A percentile compares a stretch with the other conserved stretches of the same genome.
Conservation (phyloP, 257 asterid species). For the Salvia miltiorrhiza region DNA sequence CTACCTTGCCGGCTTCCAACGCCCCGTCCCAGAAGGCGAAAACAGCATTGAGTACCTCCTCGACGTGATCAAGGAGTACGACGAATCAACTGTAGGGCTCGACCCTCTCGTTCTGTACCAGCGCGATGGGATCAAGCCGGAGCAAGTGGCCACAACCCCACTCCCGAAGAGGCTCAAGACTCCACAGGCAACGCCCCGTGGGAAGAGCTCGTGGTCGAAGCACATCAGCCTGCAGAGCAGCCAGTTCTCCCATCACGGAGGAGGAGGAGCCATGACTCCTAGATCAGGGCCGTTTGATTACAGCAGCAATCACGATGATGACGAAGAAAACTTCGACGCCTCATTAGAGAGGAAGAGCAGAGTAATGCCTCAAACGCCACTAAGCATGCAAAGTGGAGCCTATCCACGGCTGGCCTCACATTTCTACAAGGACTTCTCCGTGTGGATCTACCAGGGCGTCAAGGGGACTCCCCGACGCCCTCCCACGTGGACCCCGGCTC, state of each 20-base stretch:
- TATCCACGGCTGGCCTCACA: constrained; percentile 76
- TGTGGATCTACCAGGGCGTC: constrained; percentile 76
- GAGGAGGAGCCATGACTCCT: constrained; percentile 29
- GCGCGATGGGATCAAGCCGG: constrained; percentile 67
- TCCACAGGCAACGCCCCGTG: constrained; percentile 28
- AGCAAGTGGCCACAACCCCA: constrained; percentile 54
- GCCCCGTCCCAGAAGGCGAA: constrained; percentile 82
- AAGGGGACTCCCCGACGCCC: constrained; percentile 68
- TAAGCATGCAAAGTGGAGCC: constrained; percentile 45
- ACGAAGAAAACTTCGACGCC: constrained; percentile 57
- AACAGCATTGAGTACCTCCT: constrained; percentile 71
- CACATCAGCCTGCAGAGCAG: constrained; percentile 54
- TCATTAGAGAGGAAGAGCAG: constrained; percentile 56
- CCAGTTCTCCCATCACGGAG: constrained; percentile 44
- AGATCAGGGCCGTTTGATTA: constrained; percentile 32
- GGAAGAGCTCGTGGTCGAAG: constrained; percentile 45
- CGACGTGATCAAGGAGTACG: constrained; percentile 86
- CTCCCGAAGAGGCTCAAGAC: constrained; percentile 38
- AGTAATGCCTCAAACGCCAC: constrained; percentile 38
- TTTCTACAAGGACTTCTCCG: constrained; percentile 78
- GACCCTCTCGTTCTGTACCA: constrained; percentile 72
- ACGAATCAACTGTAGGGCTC: constrained; percentile 67
- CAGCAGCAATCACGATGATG: constrained; percentile 22
- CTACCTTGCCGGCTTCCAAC: constrained; percentile 60
- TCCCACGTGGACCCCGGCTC: constrained; percentile 80